A percentile compares a stretch with the other conserved stretches of the same genome.
phyloP scores from a whole-genome alignment of 2,329 filamentous ascomycete genomes.

The Verticillium nubilum region DNA sequence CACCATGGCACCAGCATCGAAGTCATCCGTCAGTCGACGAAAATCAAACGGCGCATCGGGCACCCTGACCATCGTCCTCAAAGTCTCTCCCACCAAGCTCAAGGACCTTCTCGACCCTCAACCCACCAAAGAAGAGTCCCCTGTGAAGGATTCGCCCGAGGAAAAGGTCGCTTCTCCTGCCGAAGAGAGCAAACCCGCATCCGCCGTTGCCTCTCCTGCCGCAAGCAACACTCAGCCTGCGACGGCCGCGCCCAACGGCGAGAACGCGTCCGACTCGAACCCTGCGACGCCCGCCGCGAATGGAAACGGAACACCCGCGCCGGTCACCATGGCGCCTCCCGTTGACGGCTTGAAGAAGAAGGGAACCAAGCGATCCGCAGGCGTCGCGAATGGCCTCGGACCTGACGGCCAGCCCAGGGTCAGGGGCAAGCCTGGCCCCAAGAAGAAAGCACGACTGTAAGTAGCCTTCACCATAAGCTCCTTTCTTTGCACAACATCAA shows the following conservation, averaged over 20 bases:
- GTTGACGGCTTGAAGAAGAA: conserved; percentile 67
- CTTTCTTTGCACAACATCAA: conserved; percentile 18
- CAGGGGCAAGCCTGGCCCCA: conserved; percentile 85
- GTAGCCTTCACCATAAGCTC: conserved; percentile 30
- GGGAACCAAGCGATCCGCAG: conserved; percentile 64
- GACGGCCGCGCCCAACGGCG: conserved; percentile 40
- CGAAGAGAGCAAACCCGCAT: conserved; percentile 14
- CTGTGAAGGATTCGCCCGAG: conserved; percentile 32
- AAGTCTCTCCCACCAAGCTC: conserved; percentile 43
- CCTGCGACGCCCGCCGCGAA: conserved; percentile 52
- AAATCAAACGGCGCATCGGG: conserved; percentile 16
- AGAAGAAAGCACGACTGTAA: conserved; percentile 94
- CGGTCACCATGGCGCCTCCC: conserved; percentile 54
- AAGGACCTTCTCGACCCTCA: conserved; percentile 42
- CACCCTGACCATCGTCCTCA: conserved; percentile 39
- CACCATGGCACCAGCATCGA: conserved; percentile 9
- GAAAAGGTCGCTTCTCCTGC: not conserved
- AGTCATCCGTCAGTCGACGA: conserved; percentile 10
- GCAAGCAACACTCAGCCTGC: conserved; percentile 23
- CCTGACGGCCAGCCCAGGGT: conserved; percentile 62
- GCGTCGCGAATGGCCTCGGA: conserved; percentile 54
- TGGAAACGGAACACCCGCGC: conserved; percentile 42
- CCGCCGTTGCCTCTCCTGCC: not conserved
- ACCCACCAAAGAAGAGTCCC: conserved; percentile 36
- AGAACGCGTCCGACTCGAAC: conserved; percentile 55